A percentile compares a stretch with the other conserved stretches of the same genome.
phyloP scores from a whole-genome alignment of 257 asterid species.

The Ilex asprella region DNA sequence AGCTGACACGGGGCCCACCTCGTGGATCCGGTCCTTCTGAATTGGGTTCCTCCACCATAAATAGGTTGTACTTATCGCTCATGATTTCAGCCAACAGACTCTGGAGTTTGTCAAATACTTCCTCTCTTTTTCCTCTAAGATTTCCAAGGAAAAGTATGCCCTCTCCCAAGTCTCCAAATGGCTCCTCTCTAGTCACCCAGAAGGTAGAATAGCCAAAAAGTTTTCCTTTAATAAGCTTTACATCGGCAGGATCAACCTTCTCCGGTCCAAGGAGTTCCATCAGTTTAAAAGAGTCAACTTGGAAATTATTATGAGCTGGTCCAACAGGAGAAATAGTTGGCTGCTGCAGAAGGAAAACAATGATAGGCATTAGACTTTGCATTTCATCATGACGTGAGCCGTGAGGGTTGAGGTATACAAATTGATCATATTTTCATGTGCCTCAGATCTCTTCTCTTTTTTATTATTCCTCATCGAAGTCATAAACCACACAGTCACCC shows the following conservation, averaged over 20 bases:
- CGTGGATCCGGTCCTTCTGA: slow-evolving; percentile 88
- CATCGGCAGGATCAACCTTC: slow-evolving; percentile 80
- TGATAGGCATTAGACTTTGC: slow-evolving; percentile 4
- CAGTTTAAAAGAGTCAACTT: slow-evolving; percentile 81
- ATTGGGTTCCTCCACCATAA: slow-evolving; percentile 96
- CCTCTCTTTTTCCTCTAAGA: slow-evolving; percentile 82
- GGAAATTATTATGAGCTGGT: slow-evolving; percentile 63
- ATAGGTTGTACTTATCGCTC: slow-evolving; percentile 86
- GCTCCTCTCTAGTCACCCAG: slow-evolving; percentile 91
- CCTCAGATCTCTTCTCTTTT: not conserved
- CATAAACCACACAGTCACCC: no score
- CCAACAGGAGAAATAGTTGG: slow-evolving; percentile 44
- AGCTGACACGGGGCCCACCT: slow-evolving; percentile 98
- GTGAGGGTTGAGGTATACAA: not conserved
- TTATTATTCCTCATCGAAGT: not conserved
- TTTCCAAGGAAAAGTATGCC: slow-evolving; percentile 89
- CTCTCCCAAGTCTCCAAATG: slow-evolving; percentile 86
- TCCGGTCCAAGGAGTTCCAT: slow-evolving; percentile 96
- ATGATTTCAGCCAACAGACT: slow-evolving; percentile 55
- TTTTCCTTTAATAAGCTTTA: slow-evolving; percentile 71
- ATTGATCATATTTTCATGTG: not conserved
- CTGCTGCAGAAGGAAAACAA: slow-evolving; percentile 31
- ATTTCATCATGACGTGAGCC: slow-evolving; percentile 7
- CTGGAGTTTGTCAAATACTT: slow-evolving; percentile 75
- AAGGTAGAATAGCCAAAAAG: slow-evolving; percentile 91